Conservation (phyloP, 306 rosid species). For the Vigna mungo region DNA sequence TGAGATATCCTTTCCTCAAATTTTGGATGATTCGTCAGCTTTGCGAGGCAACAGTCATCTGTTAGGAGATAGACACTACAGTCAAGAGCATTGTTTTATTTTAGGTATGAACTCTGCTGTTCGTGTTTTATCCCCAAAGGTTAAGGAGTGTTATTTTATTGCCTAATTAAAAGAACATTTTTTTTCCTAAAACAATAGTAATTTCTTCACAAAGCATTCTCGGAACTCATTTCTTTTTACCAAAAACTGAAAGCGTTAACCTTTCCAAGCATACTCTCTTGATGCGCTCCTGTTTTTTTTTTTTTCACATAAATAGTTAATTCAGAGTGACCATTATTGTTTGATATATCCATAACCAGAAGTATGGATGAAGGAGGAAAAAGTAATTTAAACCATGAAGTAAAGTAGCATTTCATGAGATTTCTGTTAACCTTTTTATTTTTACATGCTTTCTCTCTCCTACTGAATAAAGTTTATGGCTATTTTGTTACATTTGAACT, state of each 20-base stretch:
- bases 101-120: conserved; percentile 21
- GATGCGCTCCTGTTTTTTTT: neutral
- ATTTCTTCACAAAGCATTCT: neutral
- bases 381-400: neutral
- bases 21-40: conserved; percentile 24
- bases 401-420: neutral
- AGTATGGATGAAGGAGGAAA: neutral
- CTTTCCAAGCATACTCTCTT: neutral
- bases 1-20: conserved; percentile 8
- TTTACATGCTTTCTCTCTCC: neutral
- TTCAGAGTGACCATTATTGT: neutral
- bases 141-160: neutral
- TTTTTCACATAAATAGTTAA: neutral
- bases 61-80: conserved; percentile 28
- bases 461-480: neutral
- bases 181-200: neutral
- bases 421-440: neutral
- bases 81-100: conserved; percentile 20
- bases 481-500: neutral
- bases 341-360: neutral
- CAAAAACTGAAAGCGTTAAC: neutral
- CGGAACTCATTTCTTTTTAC: neutral
- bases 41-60: conserved; percentile 23
- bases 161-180: neutral
- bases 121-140: conserved; percentile 12